Conservation (phyloP, 495 filamentous ascomycete species). For the Aspergillus asperescens region DNA sequence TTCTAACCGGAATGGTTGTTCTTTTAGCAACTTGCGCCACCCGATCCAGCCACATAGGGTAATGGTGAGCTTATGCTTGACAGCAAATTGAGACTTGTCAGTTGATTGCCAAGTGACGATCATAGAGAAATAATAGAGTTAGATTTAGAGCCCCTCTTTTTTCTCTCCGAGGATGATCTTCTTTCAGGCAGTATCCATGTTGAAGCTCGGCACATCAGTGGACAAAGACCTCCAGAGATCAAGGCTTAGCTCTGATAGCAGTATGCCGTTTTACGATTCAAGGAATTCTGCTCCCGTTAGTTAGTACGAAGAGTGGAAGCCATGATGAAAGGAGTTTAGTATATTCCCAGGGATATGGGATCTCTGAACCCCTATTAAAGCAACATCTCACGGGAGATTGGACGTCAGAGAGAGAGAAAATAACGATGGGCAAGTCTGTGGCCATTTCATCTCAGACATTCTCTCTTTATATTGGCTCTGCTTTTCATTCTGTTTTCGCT, state of each 20-base stretch:
- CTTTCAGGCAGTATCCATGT: constrained; percentile 14
- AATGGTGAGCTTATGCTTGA: not conserved
- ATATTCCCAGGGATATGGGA: constrained; percentile 5
- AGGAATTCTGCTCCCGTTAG: constrained; percentile 6
- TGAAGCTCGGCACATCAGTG: not conserved
- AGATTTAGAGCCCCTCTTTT: constrained; percentile 1
- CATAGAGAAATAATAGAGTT: constrained; percentile 1
- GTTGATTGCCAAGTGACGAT: constrained; percentile 10
- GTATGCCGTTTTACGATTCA: constrained; percentile 10
- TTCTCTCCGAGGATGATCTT: constrained; percentile 4
- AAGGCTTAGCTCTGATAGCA: constrained; percentile 11
- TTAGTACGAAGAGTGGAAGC: constrained; percentile 4
- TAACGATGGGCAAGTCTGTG: not conserved
- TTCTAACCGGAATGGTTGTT: not conserved
- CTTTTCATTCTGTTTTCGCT: not conserved
- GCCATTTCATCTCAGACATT: not conserved
- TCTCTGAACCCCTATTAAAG: constrained; percentile 10
- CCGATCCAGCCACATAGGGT: constrained; percentile 4
- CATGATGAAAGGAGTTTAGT: constrained; percentile 7
- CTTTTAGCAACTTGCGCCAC: constrained; percentile 5
- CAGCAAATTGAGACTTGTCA: constrained; percentile 9
- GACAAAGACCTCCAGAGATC: constrained; percentile 1
- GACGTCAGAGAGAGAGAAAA: not conserved
- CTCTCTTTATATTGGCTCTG: not conserved
- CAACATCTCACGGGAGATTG: not conserved